A percentile compares a stretch with the other conserved stretches of the same genome.
Evolutionary conservation across 768 basidiomycete species (phyloP).

Genomic region (Leccinum rimulosum): DNA sequence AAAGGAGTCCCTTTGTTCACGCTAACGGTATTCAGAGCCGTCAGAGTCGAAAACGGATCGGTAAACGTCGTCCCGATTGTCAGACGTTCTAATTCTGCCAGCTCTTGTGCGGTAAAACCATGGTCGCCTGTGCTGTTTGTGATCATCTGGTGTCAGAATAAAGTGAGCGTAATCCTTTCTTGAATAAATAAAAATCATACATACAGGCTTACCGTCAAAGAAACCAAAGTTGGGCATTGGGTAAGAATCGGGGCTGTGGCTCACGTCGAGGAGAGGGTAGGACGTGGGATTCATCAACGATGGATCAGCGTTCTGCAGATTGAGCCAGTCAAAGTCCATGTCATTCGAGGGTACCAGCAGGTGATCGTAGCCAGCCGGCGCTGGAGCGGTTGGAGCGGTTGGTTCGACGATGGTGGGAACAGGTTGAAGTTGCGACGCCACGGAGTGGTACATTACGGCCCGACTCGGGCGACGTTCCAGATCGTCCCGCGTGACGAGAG

Average conservation of each 20-base stretch:
- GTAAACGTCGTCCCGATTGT: constrained; percentile 20
- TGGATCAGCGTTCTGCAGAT: constrained; percentile 7
- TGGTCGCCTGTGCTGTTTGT: neutral
- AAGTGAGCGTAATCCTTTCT: neutral
- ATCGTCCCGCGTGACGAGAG: constrained; percentile 30
- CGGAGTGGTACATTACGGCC: constrained; percentile 35
- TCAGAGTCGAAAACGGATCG: constrained; percentile 21
- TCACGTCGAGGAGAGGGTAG: constrained; percentile 3
- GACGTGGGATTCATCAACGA: constrained; percentile 2
- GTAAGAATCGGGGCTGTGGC: neutral
- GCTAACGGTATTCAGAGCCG: neutral
- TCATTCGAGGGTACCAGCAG: neutral
- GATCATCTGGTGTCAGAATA: neutral
- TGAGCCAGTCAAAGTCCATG: constrained; percentile 12
- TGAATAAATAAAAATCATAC: neutral
- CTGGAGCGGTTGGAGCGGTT: neutral
- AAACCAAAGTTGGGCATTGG: neutral
- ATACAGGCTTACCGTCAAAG: constrained; percentile 16
- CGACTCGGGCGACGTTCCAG: constrained; percentile 35
- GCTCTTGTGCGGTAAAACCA: constrained; percentile 8
- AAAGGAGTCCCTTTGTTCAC: neutral
- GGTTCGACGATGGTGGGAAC: constrained; percentile 6
- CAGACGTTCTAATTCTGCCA: constrained; percentile 19
- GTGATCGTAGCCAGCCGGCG: neutral
- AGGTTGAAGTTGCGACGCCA: constrained; percentile 3